A percentile compares a stretch with the other conserved stretches of the same genome.
Evolutionary conservation across 2,329 filamentous ascomycete genomes (phyloP).

Genomic region (Xylaria hypoxylon): DNA sequence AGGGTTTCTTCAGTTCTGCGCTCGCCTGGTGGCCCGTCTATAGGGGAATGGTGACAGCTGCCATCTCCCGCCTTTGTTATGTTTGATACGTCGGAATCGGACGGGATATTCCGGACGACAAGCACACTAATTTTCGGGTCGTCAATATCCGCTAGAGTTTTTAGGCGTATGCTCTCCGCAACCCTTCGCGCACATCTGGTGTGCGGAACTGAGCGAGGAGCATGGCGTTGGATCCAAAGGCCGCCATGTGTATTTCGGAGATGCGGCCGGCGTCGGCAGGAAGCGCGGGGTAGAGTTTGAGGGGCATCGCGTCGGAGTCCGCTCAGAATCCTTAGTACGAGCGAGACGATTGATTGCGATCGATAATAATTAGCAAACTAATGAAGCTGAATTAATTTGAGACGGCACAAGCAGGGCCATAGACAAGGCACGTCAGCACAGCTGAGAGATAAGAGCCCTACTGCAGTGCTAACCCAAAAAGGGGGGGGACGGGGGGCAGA

Average conservation of each 20-base stretch:
- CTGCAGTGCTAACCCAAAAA: background rate
- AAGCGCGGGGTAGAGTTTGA: conserved; percentile 34
- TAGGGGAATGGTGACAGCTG: background rate
- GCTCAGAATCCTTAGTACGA: no score
- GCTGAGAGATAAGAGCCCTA: background rate
- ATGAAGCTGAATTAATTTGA: no score
- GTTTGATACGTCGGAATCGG: background rate
- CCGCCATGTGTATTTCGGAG: conserved; percentile 46
- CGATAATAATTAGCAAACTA: background rate
- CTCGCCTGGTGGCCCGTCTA: no score
- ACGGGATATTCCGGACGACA: conserved; percentile 33
- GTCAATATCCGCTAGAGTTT: conserved; percentile 44
- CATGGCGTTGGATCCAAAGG: conserved; percentile 45
- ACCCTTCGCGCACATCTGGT: conserved; percentile 30
- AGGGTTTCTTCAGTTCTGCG: background rate
- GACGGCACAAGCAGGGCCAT: background rate
- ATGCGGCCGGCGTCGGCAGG: conserved; percentile 44
- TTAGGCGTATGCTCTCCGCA: conserved; percentile 38
- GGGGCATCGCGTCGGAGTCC: conserved; percentile 13
- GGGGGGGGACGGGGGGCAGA: no score
- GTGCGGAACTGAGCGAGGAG: conserved; percentile 45
- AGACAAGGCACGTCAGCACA: background rate
- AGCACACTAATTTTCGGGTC: conserved; percentile 43
- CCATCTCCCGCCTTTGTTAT: background rate
- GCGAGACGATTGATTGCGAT: background rate